Base-by-base conservation (phyloP, 352 stramenopile species). In the Globisporangium alternatum region DNA sequence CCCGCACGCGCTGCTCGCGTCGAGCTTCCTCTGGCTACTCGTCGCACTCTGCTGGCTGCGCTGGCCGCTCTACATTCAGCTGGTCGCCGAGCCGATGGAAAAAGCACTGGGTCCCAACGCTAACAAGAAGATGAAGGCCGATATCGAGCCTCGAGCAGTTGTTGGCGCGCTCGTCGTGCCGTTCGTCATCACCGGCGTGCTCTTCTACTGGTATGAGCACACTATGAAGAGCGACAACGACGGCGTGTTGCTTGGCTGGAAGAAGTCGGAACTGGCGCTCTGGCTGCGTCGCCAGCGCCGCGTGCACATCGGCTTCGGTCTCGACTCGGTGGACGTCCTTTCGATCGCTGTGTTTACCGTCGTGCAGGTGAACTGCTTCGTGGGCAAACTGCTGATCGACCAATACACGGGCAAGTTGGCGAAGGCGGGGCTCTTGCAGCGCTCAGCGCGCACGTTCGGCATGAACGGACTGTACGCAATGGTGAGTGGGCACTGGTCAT, bases 401-500 rank as follows among this genome's bases (percentile, higher is more conserved):
- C 66, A 77, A 25, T 76, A 78, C 51, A 87, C 64, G 21, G 84
- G 81, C 8, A 91, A 91, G 69, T 60, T 93, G 47, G 78, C 80
- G 5, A 90, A 88, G 69, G 60, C 72, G 19, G 81, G 81, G 2
- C 63, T 78, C 54, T 31, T 88, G 31, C 66, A 78, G 25, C 80
- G 82, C n/a, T 71, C 72, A 17, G 79, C 68, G 3, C 69, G 79
- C n/a, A 72, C 77, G 0, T 73, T 91, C 15, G 84, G 84, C 35
- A 89, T 89, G 79, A 93, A 91, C 62, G 84, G 77, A 9, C 71
- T 86, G 8, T 86, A 85, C 31, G 61, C 74, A 4, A 65, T 85
- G 62, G 60, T 72, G 45, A 22, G 64, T 64, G 43, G 13, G 17
- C 22, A 30, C 30, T 22, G 9, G 17, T 13, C 10, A n/a, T 21